These are phyloP conservation scores for Phyllosticta capitalensis DNA, from an alignment of 2,329 filamentous ascomycete species.

Conservation along the genomic window DNA sequence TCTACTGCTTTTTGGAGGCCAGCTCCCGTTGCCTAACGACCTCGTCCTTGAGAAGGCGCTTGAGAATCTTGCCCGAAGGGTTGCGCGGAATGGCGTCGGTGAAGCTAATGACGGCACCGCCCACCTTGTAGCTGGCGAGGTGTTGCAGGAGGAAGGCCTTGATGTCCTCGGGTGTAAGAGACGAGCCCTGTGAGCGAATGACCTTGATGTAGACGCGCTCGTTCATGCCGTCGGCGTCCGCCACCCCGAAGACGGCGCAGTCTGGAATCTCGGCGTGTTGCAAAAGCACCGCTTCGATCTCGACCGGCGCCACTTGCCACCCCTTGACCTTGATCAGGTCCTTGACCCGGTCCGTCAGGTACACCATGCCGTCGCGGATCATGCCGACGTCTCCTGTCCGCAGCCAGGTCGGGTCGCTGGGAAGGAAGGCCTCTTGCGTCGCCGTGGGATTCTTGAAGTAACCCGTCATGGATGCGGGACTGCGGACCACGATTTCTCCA, in stretches of 20 bases:
- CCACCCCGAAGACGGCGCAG: conserved; percentile 7
- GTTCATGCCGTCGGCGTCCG: neutral
- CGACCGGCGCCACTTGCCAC: conserved; percentile 9
- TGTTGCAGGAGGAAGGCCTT: neutral
- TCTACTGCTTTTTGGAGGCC: neutral
- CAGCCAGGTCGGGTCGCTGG: conserved; percentile 4
- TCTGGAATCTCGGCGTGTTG: conserved; percentile 2
- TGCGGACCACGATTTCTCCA: neutral
- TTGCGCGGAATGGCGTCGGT: neutral
- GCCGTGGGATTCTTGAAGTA: conserved; percentile 5
- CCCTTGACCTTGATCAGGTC: conserved; percentile 12
- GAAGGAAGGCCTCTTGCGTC: neutral
- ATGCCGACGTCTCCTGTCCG: conserved; percentile 9
- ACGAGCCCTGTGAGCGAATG: neutral
- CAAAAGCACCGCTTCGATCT: conserved; percentile 6
- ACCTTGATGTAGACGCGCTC: neutral
- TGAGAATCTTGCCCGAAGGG: neutral
- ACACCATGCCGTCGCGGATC: neutral
- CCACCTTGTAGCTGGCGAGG: neutral
- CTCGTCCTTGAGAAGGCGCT: neutral
- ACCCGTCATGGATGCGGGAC: neutral
- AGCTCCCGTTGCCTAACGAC: neutral
- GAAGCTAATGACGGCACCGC: neutral
- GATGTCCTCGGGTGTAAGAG: neutral
- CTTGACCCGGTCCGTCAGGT: conserved; percentile 1